A percentile compares a stretch with the other conserved stretches of the same genome.
Evolutionary conservation across 2,329 filamentous ascomycete species (phyloP).

Genomic region (Xenoacremonium recifei): DNA sequence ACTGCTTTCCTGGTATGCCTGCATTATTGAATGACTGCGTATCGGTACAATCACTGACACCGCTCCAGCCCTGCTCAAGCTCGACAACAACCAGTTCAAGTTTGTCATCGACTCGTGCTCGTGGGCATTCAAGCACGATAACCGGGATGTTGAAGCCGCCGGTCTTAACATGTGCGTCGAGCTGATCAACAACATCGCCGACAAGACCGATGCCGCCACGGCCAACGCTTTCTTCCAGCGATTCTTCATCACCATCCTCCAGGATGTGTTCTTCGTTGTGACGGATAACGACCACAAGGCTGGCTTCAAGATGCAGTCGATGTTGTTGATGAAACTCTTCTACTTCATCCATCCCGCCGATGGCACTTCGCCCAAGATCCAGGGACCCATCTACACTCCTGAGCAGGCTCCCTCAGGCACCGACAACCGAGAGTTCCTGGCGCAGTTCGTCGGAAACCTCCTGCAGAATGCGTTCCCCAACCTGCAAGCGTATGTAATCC

Average conservation of each 20-base stretch:
- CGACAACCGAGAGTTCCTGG: constrained; percentile 86
- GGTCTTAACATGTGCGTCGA: constrained; percentile 98
- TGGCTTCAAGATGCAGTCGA: constrained; percentile 96
- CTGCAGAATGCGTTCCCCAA: constrained; percentile 92
- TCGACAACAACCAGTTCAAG: constrained; percentile 97
- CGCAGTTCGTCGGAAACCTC: constrained; percentile 80
- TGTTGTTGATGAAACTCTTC: constrained; percentile 92
- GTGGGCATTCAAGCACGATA: constrained; percentile 99
- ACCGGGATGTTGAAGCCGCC: constrained; percentile 93
- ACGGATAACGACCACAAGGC: constrained; percentile 98
- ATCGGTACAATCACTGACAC: constrained; percentile 2
- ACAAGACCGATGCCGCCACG: constrained; percentile 81
- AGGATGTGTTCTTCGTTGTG: constrained; percentile 97
- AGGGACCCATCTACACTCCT: constrained; percentile 82
- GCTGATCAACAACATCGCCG: constrained; percentile 95
- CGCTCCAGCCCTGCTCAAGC: constrained; percentile 78
- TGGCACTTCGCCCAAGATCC: constrained; percentile 74
- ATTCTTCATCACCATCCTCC: constrained; percentile 92
- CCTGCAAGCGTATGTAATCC: constrained; percentile 71
- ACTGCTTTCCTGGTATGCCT: constrained; percentile 83
- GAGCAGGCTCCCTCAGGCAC: constrained; percentile 84
- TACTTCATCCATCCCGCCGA: constrained; percentile 82
- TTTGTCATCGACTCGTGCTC: constrained; percentile 99
- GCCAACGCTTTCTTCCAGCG: constrained; percentile 97
- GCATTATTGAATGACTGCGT: too few species aligned